Percentiles rank a stretch among this genome's conserved stretches.
phyloP scores from a whole-genome alignment of 1,284 basidiomycete species.

The Ustilago crameri region DNA sequence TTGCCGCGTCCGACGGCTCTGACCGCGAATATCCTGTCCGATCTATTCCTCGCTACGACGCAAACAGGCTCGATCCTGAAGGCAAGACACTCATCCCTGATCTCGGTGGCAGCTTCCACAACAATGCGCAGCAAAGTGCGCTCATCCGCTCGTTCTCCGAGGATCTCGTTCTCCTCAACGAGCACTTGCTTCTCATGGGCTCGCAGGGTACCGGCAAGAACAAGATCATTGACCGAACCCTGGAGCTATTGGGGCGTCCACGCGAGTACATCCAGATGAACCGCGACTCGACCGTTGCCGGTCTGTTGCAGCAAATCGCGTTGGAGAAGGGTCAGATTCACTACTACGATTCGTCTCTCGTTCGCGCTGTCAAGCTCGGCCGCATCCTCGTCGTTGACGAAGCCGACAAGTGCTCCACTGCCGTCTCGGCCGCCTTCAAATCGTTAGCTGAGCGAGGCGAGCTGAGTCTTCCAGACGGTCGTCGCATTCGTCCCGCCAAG shows the following conservation, averaged over 20 bases:
- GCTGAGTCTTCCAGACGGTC: constrained; percentile 67
- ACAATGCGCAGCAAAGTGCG: constrained; percentile 66
- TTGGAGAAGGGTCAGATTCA: constrained; percentile 65
- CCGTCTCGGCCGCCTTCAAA: constrained; percentile 68
- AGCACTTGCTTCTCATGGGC: constrained; percentile 69
- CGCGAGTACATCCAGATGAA: constrained; percentile 69
- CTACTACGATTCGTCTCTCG: constrained; percentile 67
- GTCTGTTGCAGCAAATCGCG: constrained; percentile 63
- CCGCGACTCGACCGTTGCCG: constrained; percentile 65
- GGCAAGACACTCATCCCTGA: constrained; percentile 66
- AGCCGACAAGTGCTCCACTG: constrained; percentile 68
- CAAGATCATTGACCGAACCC: constrained; percentile 68
- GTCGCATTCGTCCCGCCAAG: constrained; percentile 56
- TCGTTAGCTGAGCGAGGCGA: constrained; percentile 68
- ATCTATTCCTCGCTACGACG: constrained; percentile 61
- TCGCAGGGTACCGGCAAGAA: constrained; percentile 69
- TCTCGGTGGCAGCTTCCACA: constrained; percentile 63
- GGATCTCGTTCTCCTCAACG: constrained; percentile 65
- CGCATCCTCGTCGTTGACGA: constrained; percentile 69
- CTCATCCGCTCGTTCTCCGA: constrained; percentile 66
- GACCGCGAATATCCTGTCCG: constrained; percentile 29
- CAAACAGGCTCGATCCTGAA: constrained; percentile 57
- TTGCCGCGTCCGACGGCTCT: constrained; percentile 42
- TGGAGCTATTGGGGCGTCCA: constrained; percentile 66
- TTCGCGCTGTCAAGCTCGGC: constrained; percentile 66